Evolutionary conservation across 352 stramenopile genomes (phyloP).

Genomic region (Phytophthora pistaciae): DNA sequence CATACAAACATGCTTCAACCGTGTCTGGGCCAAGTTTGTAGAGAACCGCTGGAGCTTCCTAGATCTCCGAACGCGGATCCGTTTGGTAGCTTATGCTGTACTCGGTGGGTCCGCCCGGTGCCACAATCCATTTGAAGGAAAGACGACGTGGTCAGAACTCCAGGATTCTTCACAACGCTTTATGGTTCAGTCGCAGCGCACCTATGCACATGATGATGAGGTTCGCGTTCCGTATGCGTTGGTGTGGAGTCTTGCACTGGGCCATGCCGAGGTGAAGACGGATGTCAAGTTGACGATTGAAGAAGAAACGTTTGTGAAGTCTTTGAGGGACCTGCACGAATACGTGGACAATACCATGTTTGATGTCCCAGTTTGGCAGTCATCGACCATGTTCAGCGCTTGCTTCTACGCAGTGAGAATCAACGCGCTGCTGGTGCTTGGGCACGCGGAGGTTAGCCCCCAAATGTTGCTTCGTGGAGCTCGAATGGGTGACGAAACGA

Average conservation of each 20-base stretch:
- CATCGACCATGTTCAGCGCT: conserved; percentile 25
- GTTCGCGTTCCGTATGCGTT: neutral
- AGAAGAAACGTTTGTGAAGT: neutral
- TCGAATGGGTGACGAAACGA: neutral
- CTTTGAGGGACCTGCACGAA: neutral
- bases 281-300: neutral
- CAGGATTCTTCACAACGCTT: no score
- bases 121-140: no score
- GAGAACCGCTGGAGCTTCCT: neutral
- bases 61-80: neutral
- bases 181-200: no score
- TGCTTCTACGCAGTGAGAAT: conserved; percentile 38
- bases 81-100: neutral
- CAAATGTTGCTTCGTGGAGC: conserved; percentile 28
- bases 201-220: no score
- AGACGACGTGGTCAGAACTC: no score
- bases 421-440: conserved; percentile 31
- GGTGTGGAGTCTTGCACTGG: neutral
- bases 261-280: neutral
- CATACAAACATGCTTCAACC: neutral
- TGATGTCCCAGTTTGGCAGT: neutral
- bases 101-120: no score
- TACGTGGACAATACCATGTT: neutral
- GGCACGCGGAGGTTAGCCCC: conserved; percentile 24
- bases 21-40: neutral